Evolutionary conservation across 306 rosid genomes (phyloP).

Genomic region (Cyclanthera cordifolia): DNA sequence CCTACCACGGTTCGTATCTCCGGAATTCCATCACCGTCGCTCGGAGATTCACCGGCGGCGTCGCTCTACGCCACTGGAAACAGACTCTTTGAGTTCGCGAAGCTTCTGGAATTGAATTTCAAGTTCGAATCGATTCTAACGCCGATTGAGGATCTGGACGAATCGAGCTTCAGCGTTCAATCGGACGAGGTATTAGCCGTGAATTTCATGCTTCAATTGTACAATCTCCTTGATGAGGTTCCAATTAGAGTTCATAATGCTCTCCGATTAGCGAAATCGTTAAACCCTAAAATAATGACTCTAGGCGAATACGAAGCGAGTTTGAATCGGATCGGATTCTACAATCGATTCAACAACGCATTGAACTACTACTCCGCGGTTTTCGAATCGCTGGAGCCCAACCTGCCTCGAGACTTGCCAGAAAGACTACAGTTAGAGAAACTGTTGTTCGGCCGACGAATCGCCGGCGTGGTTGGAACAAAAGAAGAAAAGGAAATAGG

Average conservation of each 20-base stretch:
- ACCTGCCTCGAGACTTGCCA: slow-evolving; percentile 41
- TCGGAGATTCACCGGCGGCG: slow-evolving; percentile 44
- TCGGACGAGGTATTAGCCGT: slow-evolving; percentile 65
- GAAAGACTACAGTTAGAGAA: slow-evolving; percentile 70
- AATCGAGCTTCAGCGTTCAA: slow-evolving; percentile 42
- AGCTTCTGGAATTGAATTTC: slow-evolving; percentile 54
- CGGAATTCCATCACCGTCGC: slow-evolving; percentile 74
- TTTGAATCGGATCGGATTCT: slow-evolving; percentile 44
- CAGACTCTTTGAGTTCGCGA: slow-evolving; percentile 65
- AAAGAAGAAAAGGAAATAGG: slow-evolving; percentile 27
- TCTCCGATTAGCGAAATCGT: slow-evolving; percentile 52
- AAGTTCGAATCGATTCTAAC: slow-evolving; percentile 62
- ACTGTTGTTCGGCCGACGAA: slow-evolving; percentile 57
- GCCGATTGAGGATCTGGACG: slow-evolving; percentile 49
- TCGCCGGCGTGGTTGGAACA: slow-evolving; percentile 37
- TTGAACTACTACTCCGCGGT: slow-evolving; percentile 58
- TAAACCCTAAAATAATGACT: slow-evolving; percentile 63
- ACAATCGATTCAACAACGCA: slow-evolving; percentile 50
- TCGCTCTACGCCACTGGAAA: slow-evolving; percentile 68
- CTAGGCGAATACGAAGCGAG: slow-evolving; percentile 80
- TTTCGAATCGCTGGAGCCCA: slow-evolving; percentile 80
- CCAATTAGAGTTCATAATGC: slow-evolving; percentile 42
- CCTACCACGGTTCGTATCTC: slow-evolving; percentile 58
- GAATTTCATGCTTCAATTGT: slow-evolving; percentile 88
- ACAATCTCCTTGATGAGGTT: slow-evolving; percentile 57